Conservation (phyloP, 805 yeast species). For the Suhomyces sp. region DNA sequence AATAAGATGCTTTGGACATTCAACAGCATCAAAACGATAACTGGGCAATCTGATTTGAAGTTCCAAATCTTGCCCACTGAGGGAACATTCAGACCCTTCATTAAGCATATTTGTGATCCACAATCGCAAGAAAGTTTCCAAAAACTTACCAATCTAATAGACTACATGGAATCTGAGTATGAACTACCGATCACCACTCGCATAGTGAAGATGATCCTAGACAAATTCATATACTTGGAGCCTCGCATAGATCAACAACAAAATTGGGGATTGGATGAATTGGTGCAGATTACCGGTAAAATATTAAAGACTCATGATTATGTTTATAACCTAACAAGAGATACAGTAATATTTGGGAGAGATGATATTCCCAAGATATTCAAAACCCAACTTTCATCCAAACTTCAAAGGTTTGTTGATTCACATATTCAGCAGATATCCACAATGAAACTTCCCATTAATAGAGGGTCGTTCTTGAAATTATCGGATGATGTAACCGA, state of each 20-base stretch:
- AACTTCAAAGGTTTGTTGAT: constrained; percentile 15
- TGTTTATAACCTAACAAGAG: constrained; percentile 8
- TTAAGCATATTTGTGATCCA: constrained; percentile 7
- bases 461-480: constrained; percentile 20
- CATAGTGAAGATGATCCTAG: constrained; percentile 21
- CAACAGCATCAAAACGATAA: constrained; percentile 15
- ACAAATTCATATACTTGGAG: constrained; percentile 16
- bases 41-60: constrained; percentile 7
- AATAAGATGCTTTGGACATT: constrained; percentile 13
- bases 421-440: constrained; percentile 10
- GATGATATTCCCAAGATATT: constrained; percentile 2
- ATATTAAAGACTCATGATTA: constrained; percentile 17
- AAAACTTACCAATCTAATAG: constrained; percentile 10
- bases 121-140: background rate
- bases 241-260: too few relatives aligned
- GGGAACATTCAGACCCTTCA: constrained; percentile 24
- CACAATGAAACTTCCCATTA: constrained; percentile 5
- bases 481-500: constrained; percentile 19
- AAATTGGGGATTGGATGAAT: constrained; percentile 9
- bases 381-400: constrained; percentile 12
- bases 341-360: constrained; percentile 6
- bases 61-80: constrained; percentile 23
- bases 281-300: constrained; percentile 13
- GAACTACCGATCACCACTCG: constrained; percentile 34
- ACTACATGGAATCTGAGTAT: constrained; percentile 18